Conservation (phyloP, 495 filamentous ascomycete species). For the Tetracladium setigerum region DNA sequence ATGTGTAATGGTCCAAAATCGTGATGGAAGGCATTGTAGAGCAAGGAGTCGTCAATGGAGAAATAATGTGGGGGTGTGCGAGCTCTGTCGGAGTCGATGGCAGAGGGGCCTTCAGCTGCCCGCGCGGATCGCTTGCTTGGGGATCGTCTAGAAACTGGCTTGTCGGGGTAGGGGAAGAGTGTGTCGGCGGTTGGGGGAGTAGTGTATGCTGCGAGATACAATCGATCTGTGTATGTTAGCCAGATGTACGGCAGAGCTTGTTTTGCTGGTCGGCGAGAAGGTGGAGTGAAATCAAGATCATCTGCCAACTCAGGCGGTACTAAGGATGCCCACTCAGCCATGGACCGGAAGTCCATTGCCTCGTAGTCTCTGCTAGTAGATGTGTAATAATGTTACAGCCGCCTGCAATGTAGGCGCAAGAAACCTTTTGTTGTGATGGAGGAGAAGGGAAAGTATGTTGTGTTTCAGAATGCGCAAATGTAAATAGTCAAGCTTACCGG, state of each 20-base stretch:
- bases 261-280: neutral
- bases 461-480: neutral
- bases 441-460: neutral
- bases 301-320: neutral
- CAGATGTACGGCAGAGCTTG: constrained; percentile 7
- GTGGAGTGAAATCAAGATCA: neutral
- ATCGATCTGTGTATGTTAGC: constrained; percentile 57
- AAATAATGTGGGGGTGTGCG: constrained; percentile 76
- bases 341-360: constrained; percentile 7
- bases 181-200: constrained; percentile 71
- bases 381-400: constrained; percentile 14
- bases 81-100: constrained; percentile 27
- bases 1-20: constrained; percentile 98
- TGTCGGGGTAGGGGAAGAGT: constrained; percentile 73
- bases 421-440: neutral
- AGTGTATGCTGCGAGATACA: constrained; percentile 91
- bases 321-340: constrained; percentile 2
- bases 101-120: constrained; percentile 45
- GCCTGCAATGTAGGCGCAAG: neutral
- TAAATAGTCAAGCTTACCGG: constrained; percentile 31
- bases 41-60: constrained; percentile 81
- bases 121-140: constrained; percentile 72
- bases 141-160: constrained; percentile 43
- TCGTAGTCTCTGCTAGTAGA: neutral
- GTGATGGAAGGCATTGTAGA: constrained; percentile 98